Evolutionary conservation across 495 filamentous ascomycete genomes (phyloP).

Genomic region (Penicilliopsis zonata): DNA sequence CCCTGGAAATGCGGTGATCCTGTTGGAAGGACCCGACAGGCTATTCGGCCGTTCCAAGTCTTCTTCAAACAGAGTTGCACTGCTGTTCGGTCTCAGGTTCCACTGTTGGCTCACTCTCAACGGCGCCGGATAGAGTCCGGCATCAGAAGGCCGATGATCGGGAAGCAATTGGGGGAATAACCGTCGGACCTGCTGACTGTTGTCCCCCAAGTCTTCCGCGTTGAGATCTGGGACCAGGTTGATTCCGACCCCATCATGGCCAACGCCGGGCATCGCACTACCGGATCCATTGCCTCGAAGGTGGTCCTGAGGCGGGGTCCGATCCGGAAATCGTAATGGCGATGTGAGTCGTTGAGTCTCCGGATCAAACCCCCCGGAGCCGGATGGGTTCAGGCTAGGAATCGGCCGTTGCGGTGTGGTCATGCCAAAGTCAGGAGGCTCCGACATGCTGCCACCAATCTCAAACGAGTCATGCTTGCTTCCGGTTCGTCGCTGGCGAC

Average conservation of each 20-base stretch:
- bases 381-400: constrained; percentile 4
- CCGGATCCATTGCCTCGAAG: too few relatives aligned
- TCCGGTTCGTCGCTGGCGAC: constrained; percentile 9
- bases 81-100: constrained; percentile 15
- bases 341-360: constrained; percentile 12
- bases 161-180: constrained; percentile 22
- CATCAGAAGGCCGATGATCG: constrained; percentile 9
- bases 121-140: constrained; percentile 25
- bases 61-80: constrained; percentile 29
- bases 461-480: constrained; percentile 24
- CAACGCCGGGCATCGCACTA: too few relatives aligned
- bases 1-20: constrained; percentile 1
- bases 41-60: constrained; percentile 10
- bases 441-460: constrained; percentile 31
- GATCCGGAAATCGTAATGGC: constrained; percentile 3
- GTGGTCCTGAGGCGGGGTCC: too few relatives aligned
- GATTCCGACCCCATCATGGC: too few relatives aligned
- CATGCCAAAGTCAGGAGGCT: constrained; percentile 23
- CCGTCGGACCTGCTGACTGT: constrained; percentile 17
- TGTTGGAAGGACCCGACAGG: constrained; percentile 5
- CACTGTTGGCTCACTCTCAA: constrained; percentile 22
- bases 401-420: constrained; percentile 11
- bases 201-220: too few relatives aligned
- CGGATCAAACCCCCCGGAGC: constrained; percentile 4
- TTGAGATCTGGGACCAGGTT: too few relatives aligned